These are phyloP conservation scores for Diphasiastrum complanatum DNA, from an alignment of 83 land plant genomes.

Conservation along the genomic window DNA sequence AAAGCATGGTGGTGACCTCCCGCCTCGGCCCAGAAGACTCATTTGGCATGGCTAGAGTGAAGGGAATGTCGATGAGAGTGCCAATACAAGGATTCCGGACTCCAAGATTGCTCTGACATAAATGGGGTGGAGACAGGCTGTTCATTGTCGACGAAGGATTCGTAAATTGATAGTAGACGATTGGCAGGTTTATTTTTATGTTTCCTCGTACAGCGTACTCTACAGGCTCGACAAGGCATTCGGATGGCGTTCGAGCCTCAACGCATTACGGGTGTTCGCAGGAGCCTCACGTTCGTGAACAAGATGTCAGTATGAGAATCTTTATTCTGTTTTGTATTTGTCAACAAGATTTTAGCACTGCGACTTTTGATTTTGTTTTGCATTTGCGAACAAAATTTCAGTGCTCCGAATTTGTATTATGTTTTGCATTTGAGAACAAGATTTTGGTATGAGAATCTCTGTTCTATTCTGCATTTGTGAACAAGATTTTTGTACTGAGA, in stretches of 20 bases:
- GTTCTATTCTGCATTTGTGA: no score
- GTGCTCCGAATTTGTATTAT: no score
- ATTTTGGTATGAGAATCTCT: no score
- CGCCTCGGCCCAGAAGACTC: constrained; percentile 75
- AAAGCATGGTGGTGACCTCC: no score
- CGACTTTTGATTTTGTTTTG: no score
- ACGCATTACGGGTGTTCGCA: constrained; percentile 73
- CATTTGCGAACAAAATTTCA: no score
- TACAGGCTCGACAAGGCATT: constrained; percentile 50
- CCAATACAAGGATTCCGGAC: constrained; percentile 66
- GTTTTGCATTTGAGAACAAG: no score
- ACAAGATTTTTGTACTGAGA: no score
- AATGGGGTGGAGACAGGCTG: constrained; percentile 60
- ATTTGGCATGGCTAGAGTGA: constrained; percentile 84
- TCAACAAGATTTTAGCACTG: no score
- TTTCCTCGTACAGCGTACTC: constrained; percentile 73
- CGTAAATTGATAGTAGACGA: constrained; percentile 52
- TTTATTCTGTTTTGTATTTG: no score
- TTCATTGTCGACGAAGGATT: constrained; percentile 51
- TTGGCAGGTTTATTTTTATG: constrained; percentile 86
- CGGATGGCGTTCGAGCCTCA: constrained; percentile 58
- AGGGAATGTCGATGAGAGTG: constrained; percentile 79
- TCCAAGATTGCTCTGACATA: constrained; percentile 63
- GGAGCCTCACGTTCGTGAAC: constrained; percentile 87
- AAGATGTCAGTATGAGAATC: constrained; percentile 59